Conservation (phyloP, 2,329 filamentous ascomycete genomes). For the Metarhizium humberi region DNA sequence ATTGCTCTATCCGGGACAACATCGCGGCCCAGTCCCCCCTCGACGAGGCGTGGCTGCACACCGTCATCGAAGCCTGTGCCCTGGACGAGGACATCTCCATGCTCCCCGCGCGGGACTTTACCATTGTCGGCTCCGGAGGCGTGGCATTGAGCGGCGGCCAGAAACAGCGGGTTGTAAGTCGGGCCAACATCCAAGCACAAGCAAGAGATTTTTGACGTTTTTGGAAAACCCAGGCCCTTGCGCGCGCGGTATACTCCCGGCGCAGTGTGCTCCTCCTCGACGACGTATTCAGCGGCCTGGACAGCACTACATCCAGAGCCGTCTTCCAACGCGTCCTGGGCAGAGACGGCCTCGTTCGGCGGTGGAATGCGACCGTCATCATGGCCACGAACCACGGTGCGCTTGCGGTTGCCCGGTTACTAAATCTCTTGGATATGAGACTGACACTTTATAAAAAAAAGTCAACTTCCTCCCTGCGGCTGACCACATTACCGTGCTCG, state of each 20-base stretch:
- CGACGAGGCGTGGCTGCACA: slow-evolving; percentile 19
- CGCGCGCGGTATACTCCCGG: slow-evolving; percentile 35
- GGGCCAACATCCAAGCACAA: background rate
- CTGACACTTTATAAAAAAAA: slow-evolving; percentile 3
- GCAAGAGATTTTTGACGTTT: background rate
- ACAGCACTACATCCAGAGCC: slow-evolving; percentile 30
- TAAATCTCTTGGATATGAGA: no score
- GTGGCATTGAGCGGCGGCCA: slow-evolving; percentile 35
- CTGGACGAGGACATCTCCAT: slow-evolving; percentile 23
- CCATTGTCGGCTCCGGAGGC: slow-evolving; percentile 30
- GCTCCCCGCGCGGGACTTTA: slow-evolving; percentile 23
- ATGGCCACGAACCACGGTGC: slow-evolving; percentile 27
- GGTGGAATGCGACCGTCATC: slow-evolving; percentile 28
- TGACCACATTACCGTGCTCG: slow-evolving; percentile 16
- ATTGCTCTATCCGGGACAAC: slow-evolving; percentile 28
- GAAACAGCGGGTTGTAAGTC: slow-evolving; percentile 28
- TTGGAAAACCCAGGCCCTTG: slow-evolving; percentile 23
- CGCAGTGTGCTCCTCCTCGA: slow-evolving; percentile 33
- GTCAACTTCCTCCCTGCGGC: slow-evolving; percentile 16
- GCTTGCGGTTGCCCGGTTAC: slow-evolving; percentile 11
- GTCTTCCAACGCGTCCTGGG: slow-evolving; percentile 34
- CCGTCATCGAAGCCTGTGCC: slow-evolving; percentile 23
- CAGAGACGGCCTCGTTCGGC: slow-evolving; percentile 28
- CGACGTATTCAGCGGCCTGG: slow-evolving; percentile 36
- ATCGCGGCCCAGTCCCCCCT: slow-evolving; percentile 23